A percentile compares a stretch with the other conserved stretches of the same genome.
Evolutionary conservation across 2,329 filamentous ascomycete genomes (phyloP).

Genomic region (Trichoderma arundinaceum): DNA sequence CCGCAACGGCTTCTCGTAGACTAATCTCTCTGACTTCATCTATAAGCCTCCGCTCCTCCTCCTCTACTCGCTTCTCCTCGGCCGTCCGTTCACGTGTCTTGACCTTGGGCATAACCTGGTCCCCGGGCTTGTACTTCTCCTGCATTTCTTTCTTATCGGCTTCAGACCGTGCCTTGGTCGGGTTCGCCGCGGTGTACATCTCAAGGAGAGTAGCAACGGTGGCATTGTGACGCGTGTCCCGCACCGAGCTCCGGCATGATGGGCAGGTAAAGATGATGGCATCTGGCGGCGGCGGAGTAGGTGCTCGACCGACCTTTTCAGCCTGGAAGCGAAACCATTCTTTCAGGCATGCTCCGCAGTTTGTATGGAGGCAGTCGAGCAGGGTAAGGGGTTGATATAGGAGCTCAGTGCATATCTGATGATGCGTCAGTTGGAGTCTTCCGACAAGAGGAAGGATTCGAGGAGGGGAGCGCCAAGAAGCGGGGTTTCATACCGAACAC

Average conservation of each 20-base stretch:
- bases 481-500: constrained; percentile 74
- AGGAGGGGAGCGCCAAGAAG: neutral
- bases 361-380: constrained; percentile 93
- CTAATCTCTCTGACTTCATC: constrained; percentile 76
- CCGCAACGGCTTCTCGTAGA: constrained; percentile 66
- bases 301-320: constrained; percentile 58
- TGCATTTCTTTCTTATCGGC: constrained; percentile 79
- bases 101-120: constrained; percentile 74
- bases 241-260: constrained; percentile 84
- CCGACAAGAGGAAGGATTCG: neutral
- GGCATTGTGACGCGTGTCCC: constrained; percentile 88
- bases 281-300: constrained; percentile 55
- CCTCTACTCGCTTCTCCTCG: constrained; percentile 61
- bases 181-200: constrained; percentile 82
- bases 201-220: constrained; percentile 88
- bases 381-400: constrained; percentile 89
- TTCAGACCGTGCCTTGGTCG: constrained; percentile 70
- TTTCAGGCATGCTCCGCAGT: constrained; percentile 92
- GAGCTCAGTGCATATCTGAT: constrained; percentile 93
- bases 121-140: constrained; percentile 78
- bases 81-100: constrained; percentile 56
- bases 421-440: constrained; percentile 11
- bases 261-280: constrained; percentile 79
- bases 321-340: constrained; percentile 93
- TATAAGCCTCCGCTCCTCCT: constrained; percentile 71